Evolutionary conservation across 2,329 filamentous ascomycete species (phyloP).

Genomic region (Drechslera avenae): DNA sequence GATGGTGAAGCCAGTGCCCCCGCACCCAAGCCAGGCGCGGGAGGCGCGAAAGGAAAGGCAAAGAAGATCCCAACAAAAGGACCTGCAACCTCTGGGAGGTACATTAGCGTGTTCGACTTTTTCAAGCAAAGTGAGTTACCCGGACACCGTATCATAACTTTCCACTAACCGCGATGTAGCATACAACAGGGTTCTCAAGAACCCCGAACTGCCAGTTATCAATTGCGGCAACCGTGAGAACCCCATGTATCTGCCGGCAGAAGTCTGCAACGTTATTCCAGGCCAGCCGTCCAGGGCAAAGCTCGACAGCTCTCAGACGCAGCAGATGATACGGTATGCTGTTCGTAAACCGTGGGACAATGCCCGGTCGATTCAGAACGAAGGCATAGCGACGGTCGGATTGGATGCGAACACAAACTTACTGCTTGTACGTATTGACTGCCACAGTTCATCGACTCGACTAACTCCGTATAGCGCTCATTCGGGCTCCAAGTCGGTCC

Average conservation of each 20-base stretch:
- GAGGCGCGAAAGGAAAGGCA: constrained; percentile 14
- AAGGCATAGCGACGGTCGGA: constrained; percentile 23
- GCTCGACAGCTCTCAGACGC: constrained; percentile 28
- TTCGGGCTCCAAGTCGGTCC: constrained; percentile 68
- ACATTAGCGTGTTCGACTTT: constrained; percentile 29
- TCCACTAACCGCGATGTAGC: neutral
- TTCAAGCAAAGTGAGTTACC: constrained; percentile 18
- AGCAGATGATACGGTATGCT: constrained; percentile 34
- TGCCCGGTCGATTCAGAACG: constrained; percentile 20
- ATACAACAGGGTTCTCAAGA: constrained; percentile 16
- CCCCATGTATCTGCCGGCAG: constrained; percentile 31
- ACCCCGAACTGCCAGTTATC: constrained; percentile 26
- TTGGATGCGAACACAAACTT: constrained; percentile 20
- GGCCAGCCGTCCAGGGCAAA: constrained; percentile 32
- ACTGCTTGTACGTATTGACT: constrained; percentile 16
- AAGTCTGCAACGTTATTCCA: constrained; percentile 31
- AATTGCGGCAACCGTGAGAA: constrained; percentile 32
- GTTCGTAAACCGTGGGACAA: constrained; percentile 35
- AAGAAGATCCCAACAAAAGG: constrained; percentile 12
- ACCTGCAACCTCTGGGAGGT: constrained; percentile 14
- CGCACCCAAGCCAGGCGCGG: constrained; percentile 9
- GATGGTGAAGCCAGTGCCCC: constrained; percentile 8
- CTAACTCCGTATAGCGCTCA: constrained; percentile 26
- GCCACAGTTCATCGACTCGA: neutral
- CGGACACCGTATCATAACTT: neutral